Evolutionary conservation across 2,329 filamentous ascomycete species (phyloP).

Genomic region (Stachybotrys chartarum): DNA sequence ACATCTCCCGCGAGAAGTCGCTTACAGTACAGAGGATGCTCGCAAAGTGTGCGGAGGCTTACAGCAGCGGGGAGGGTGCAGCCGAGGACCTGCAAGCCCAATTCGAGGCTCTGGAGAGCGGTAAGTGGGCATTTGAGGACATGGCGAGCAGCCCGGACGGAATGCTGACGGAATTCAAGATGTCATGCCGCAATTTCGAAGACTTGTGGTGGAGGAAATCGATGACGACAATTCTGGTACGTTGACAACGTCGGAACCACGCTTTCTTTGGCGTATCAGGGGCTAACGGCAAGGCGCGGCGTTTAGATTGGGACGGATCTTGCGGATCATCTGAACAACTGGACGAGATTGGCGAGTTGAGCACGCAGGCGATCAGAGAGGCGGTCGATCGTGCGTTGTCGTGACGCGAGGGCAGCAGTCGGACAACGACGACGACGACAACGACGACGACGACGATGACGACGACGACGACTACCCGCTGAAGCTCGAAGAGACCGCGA

Average conservation of each 20-base stretch:
- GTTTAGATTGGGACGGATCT: slow-evolving; percentile 47
- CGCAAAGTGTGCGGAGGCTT: slow-evolving; percentile 24
- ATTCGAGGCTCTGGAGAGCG: slow-evolving; percentile 16
- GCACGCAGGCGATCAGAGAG: slow-evolving; percentile 33
- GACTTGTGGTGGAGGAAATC: slow-evolving; percentile 48
- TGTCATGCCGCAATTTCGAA: slow-evolving; percentile 41
- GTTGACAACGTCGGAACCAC: slow-evolving; percentile 21
- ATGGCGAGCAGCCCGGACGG: background rate
- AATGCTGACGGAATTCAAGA: slow-evolving; percentile 12
- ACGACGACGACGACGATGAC: too few species aligned
- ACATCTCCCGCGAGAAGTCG: slow-evolving; percentile 36
- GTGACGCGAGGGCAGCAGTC: background rate
- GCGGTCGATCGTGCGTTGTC: slow-evolving; percentile 14
- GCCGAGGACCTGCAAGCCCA: slow-evolving; percentile 3
- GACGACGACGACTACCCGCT: too few species aligned
- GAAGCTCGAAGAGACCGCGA: too few species aligned
- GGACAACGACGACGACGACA: too few species aligned
- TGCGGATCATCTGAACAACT: slow-evolving; percentile 47
- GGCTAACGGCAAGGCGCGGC: background rate
- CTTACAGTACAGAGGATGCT: slow-evolving; percentile 34
- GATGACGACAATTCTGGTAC: slow-evolving; percentile 55
- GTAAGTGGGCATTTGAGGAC: slow-evolving; percentile 13
- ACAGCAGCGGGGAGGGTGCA: background rate
- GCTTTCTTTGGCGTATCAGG: background rate
- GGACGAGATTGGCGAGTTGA: slow-evolving; percentile 40